A percentile compares a stretch with the other conserved stretches of the same genome.
Evolutionary conservation across 345 rosid species (phyloP).

Genomic region (Kandelia obovata): DNA sequence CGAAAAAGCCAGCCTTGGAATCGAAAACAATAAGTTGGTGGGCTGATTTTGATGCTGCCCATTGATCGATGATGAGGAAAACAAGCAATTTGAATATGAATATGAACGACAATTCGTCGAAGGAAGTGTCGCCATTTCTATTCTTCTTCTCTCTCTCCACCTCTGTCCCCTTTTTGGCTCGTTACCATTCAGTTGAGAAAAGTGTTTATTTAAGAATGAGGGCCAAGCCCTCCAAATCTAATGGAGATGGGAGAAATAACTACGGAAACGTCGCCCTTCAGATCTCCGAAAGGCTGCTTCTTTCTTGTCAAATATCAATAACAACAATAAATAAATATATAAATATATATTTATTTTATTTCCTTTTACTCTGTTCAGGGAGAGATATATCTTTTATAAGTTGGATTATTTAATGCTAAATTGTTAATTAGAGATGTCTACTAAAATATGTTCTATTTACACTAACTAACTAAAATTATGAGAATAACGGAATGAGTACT

Average conservation of each 20-base stretch:
- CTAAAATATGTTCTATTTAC: too few species aligned
- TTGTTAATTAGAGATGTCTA: too few species aligned
- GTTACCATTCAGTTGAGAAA: neutral
- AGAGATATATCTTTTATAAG: neutral
- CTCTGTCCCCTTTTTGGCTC: neutral
- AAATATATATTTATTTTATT: too few species aligned
- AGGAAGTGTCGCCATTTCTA: constrained; percentile 57
- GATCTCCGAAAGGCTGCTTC: constrained; percentile 75
- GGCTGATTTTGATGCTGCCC: constrained; percentile 27
- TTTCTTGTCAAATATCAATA: neutral
- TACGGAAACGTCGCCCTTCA: constrained; percentile 76
- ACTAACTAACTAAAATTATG: too few species aligned
- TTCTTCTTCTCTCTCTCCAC: neutral
- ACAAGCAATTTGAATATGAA: constrained; percentile 20
- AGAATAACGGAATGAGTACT: too few species aligned
- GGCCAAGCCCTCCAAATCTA: neutral
- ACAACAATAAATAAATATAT: neutral
- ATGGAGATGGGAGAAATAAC: constrained; percentile 11
- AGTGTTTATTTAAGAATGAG: constrained; percentile 6
- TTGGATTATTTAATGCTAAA: neutral
- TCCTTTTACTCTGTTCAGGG: too few species aligned
- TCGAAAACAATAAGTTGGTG: constrained; percentile 34
- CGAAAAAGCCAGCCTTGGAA: constrained; percentile 23
- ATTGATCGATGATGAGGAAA: constrained; percentile 24
- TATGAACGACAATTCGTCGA: constrained; percentile 40